Base-by-base conservation (phyloP, 176 grass and related monocot species). In the Cymbopogon citratus region DNA sequence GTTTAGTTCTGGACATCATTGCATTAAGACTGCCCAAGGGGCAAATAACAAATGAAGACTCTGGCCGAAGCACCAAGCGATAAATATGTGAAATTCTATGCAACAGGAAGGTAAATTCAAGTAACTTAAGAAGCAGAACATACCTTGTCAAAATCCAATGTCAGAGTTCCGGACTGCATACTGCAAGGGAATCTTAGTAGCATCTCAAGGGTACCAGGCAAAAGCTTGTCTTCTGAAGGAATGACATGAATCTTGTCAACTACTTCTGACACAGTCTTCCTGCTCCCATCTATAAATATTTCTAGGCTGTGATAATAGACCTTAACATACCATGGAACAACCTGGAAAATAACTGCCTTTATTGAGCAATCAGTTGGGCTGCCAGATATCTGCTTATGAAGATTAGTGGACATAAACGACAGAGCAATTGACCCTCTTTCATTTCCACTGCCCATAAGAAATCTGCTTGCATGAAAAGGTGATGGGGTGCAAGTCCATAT, bases 361-460 rank as follows among this genome's bases (percentile, higher is more conserved):
- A 89, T 63, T 24, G 75, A 90, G 78, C 96, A 95, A 78, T 76
- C 87, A 83, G 91, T 64, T 75, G 82, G 88, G 73, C n/a, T 63
- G 45, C 66, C 82, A 75, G 65, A 66, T 59, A 87, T 80, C 82
- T 92, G 79, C 34, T 82, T 82, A 57, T 81, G 82, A 79, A 81
- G 69, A 77, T 76, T 75, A 68, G 91, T 86, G 9, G 90, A 90
- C 62, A 84, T 83, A 88, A 95, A 87, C 78, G 96, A 95, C 73
- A 99, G 82, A 85, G 96, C 96, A 85, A 99, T 91, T 29, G 92
- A 95, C 44, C 96, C 96, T 82, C 96, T 95, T 85, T 99, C 92
- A 75, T 95, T 99, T 80, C 96, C 96, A 39, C 92, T 99, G 63
- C 96, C 96, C 85, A 99, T 93, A n/a, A 99, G 85, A 99, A 95